Evolutionary conservation across 2,329 filamentous ascomycete genomes (phyloP).

Genomic region (Ambrosiella cleistominuta): DNA sequence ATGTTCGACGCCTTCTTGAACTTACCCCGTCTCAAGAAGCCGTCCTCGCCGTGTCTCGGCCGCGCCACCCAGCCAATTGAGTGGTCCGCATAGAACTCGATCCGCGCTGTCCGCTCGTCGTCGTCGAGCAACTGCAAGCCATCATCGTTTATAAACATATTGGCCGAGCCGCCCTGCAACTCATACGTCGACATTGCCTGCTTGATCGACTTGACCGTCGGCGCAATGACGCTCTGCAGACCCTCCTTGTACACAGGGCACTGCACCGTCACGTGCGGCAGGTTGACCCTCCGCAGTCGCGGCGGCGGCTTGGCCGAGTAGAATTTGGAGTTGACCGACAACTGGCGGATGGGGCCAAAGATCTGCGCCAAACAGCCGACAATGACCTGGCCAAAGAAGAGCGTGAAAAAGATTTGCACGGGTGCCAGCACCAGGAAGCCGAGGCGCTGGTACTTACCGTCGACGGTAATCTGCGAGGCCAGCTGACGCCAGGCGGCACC

Average conservation of each 20-base stretch:
- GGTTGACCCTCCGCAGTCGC: slow-evolving; percentile 34
- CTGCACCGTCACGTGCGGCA: slow-evolving; percentile 67
- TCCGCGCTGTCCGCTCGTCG: slow-evolving; percentile 42
- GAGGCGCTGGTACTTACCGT: slow-evolving; percentile 43
- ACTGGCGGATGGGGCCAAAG: slow-evolving; percentile 56
- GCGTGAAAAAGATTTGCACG: slow-evolving; percentile 61
- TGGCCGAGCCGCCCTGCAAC: slow-evolving; percentile 58
- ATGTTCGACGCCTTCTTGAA: slow-evolving; percentile 56
- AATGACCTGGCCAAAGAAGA: slow-evolving; percentile 68
- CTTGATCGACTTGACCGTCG: slow-evolving; percentile 63
- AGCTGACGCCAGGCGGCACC: slow-evolving; percentile 55
- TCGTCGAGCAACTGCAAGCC: slow-evolving; percentile 50
- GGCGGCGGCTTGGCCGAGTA: slow-evolving; percentile 57
- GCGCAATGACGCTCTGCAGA: slow-evolving; percentile 53
- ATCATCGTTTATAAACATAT: slow-evolving; percentile 62
- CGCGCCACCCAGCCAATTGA: slow-evolving; percentile 54
- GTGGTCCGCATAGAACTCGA: slow-evolving; percentile 51
- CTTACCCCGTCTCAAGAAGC: slow-evolving; percentile 46
- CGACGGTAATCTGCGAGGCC: slow-evolving; percentile 49
- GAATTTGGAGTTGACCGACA: slow-evolving; percentile 62
- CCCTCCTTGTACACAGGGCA: slow-evolving; percentile 83
- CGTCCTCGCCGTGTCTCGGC: slow-evolving; percentile 44
- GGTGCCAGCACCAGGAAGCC: slow-evolving; percentile 49
- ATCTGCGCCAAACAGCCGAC: slow-evolving; percentile 59
- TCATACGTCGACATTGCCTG: slow-evolving; percentile 62